A percentile compares a stretch with the other conserved stretches of the same genome.
Evolutionary conservation across 805 yeast genomes (phyloP).

Genomic region (Sungouiozyma intestinalis): DNA sequence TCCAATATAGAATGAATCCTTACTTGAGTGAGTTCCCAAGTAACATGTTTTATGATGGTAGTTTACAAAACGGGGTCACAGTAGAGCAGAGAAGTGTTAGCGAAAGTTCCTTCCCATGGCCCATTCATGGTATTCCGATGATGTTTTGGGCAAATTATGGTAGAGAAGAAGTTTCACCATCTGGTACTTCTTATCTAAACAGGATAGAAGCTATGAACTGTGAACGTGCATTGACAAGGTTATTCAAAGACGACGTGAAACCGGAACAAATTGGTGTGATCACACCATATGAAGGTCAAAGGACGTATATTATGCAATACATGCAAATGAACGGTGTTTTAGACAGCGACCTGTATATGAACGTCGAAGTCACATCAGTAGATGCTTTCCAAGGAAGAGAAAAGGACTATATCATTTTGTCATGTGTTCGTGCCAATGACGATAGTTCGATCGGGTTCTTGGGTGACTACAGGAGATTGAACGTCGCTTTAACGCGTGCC

Average conservation of each 20-base stretch:
- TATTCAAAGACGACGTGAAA: conserved; percentile 65
- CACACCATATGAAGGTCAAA: conserved; percentile 91
- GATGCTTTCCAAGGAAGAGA: conserved; percentile 99
- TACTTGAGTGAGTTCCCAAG: conserved; percentile 77
- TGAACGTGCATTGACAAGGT: conserved; percentile 61
- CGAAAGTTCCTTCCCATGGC: conserved; percentile 79
- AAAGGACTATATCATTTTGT: conserved; percentile 84
- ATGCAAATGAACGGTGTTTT: conserved; percentile 63
- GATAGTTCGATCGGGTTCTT: conserved; percentile 70
- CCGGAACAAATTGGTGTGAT: conserved; percentile 84
- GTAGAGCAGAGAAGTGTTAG: conserved; percentile 52
- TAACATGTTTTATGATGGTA: conserved; percentile 87
- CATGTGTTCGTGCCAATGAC: conserved; percentile 87
- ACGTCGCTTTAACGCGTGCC: conserved; percentile 86
- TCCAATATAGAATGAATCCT: conserved; percentile 95
- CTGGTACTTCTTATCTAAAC: conserved; percentile 75
- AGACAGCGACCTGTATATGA: conserved; percentile 52
- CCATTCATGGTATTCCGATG: conserved; percentile 75
- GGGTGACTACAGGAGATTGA: conserved; percentile 74
- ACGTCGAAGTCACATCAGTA: conserved; percentile 85
- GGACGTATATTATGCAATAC: conserved; percentile 70
- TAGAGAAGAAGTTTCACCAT: conserved; percentile 73
- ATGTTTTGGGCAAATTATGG: conserved; percentile 92
- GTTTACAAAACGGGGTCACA: conserved; percentile 85
- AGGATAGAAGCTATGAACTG: conserved; percentile 85